A percentile compares a stretch with the other conserved stretches of the same genome.
These are phyloP conservation scores for Eudorina sp. DNA, from an alignment of 139 green algal genomes.

Conservation along the genomic window DNA sequence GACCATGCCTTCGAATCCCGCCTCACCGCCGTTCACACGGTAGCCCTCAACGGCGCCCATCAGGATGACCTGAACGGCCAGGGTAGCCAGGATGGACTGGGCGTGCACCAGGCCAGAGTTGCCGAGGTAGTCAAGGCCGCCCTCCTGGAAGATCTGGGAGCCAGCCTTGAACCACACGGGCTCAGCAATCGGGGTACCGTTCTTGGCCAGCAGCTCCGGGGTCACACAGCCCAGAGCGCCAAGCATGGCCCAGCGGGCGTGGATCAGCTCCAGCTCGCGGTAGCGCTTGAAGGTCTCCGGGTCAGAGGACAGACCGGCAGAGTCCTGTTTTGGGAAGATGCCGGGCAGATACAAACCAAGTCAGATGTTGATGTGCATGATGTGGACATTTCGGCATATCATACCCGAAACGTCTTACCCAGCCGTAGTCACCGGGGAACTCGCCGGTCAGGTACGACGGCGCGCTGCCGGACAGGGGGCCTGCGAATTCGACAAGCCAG, in stretches of 20 bases:
- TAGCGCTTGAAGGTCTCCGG: constrained; percentile 83
- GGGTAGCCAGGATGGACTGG: constrained; percentile 92
- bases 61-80: constrained; percentile 77
- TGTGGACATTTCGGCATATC: too few relatives aligned
- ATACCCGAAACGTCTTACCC: constrained; percentile 56
- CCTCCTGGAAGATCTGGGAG: constrained; percentile 88
- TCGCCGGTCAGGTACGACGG: constrained; percentile 85
- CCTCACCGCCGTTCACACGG: constrained; percentile 68
- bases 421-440: constrained; percentile 95
- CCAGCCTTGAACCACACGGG: constrained; percentile 94
- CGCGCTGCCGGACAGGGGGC: constrained; percentile 24
- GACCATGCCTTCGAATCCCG: too few relatives aligned
- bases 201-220: constrained; percentile 66
- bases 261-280: constrained; percentile 82
- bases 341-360: not conserved
- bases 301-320: constrained; percentile 93
- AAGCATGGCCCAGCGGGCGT: constrained; percentile 98
- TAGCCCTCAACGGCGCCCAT: constrained; percentile 72
- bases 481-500: not conserved
- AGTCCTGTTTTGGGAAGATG: constrained; percentile 72
- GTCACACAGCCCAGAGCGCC: constrained; percentile 84
- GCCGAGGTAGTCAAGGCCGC: constrained; percentile 88
- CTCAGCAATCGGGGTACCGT: constrained; percentile 74
- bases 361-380: too few relatives aligned
- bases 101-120: constrained; percentile 85